These are phyloP conservation scores for Penicillium paneum DNA, from an alignment of 2,329 filamentous ascomycete species.

Conservation along the genomic window DNA sequence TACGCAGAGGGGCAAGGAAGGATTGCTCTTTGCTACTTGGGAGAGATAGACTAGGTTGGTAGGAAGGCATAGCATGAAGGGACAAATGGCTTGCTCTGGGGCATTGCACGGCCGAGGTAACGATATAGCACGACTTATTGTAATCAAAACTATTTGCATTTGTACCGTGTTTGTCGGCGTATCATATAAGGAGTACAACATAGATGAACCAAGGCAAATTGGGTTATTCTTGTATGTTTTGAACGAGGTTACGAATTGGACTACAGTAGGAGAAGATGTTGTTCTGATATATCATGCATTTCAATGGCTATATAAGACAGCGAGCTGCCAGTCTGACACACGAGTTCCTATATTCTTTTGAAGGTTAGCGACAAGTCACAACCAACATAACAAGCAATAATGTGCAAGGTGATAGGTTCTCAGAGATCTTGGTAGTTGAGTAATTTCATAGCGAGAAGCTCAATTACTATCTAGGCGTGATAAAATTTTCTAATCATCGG, in stretches of 20 bases:
- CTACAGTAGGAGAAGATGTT: background rate
- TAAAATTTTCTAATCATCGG: constrained; percentile 64
- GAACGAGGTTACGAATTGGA: background rate
- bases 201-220: background rate
- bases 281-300: background rate
- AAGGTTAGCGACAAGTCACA: constrained; percentile 23
- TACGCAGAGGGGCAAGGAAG: background rate
- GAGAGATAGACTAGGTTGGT: constrained; percentile 13
- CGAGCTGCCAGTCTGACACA: background rate
- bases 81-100: constrained; percentile 8
- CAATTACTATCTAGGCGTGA: constrained; percentile 66
- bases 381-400: constrained; percentile 16
- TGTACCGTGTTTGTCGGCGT: background rate
- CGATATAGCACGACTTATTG: constrained; percentile 29
- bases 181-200: too few species aligned
- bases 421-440: constrained; percentile 67
- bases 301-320: background rate
- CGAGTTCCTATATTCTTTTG: constrained; percentile 4
- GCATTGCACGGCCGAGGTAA: constrained; percentile 13
- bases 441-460: constrained; percentile 58
- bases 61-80: constrained; percentile 5
- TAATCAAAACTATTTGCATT: constrained; percentile 23
- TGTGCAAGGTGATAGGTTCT: constrained; percentile 41
- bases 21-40: constrained; percentile 2
- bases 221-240: too few species aligned